Evolutionary conservation across 768 basidiomycete genomes (phyloP).

Genomic region (Boletus coccyginus): DNA sequence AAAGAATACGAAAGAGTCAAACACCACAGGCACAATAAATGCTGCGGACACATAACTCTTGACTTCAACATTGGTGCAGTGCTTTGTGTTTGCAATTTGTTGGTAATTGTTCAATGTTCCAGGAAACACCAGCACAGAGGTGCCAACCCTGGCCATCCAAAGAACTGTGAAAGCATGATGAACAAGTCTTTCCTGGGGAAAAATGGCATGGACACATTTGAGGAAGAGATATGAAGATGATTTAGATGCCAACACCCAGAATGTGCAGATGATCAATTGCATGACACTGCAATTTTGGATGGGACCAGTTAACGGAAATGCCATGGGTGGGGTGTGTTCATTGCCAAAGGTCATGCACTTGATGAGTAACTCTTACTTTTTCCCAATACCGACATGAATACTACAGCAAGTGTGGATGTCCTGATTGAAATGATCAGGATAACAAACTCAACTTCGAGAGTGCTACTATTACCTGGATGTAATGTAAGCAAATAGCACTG

Average conservation of each 20-base stretch:
- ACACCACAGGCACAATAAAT: constrained; percentile 27
- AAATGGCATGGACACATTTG: constrained; percentile 37
- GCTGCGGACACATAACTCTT: constrained; percentile 25
- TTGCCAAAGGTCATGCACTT: background rate
- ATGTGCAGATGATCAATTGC: constrained; percentile 11
- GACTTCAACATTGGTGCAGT: constrained; percentile 28
- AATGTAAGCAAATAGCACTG: constrained; percentile 23
- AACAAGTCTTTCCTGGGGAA: constrained; percentile 19
- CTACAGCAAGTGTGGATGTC: constrained; percentile 17
- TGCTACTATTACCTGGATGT: constrained; percentile 16
- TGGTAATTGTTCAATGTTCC: constrained; percentile 21
- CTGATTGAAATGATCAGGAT: constrained; percentile 11
- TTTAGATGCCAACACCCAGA: constrained; percentile 22
- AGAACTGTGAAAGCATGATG: constrained; percentile 25
- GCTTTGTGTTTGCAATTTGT: constrained; percentile 32
- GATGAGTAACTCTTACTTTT: constrained; percentile 17
- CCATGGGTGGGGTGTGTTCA: background rate
- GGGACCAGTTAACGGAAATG: constrained; percentile 19
- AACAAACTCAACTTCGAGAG: background rate
- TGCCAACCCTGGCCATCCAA: constrained; percentile 33
- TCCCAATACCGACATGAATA: constrained; percentile 12
- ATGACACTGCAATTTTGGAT: constrained; percentile 18
- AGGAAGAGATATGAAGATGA: constrained; percentile 37
- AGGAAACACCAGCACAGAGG: constrained; percentile 27
- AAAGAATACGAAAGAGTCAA: constrained; percentile 35